Percentiles rank a stretch among this genome's conserved stretches.
These are phyloP conservation scores for Candida pseudoviswanathii DNA, from an alignment of 1,139 yeast genomes.

Conservation along the genomic window DNA sequence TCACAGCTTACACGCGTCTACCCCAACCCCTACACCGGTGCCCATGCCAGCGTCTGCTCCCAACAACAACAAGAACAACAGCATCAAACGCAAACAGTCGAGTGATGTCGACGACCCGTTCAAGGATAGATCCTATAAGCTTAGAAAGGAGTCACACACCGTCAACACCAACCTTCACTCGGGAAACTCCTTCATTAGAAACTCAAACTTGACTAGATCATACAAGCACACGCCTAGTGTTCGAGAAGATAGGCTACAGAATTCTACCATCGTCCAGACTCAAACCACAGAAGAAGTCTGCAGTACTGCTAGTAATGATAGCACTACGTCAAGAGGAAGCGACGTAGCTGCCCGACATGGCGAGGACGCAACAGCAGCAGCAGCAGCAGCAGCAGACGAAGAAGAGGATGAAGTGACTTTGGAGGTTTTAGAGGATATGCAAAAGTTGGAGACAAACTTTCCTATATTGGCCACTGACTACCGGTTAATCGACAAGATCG, in stretches of 20 bases:
- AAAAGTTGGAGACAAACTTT: constrained; percentile 61
- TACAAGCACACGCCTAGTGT: constrained; percentile 3
- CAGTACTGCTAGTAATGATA: not conserved
- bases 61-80: not conserved
- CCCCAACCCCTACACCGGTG: constrained; percentile 1
- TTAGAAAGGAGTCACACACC: not conserved
- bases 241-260: not conserved
- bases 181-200: constrained; percentile 10
- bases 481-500: constrained; percentile 78
- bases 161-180: not conserved
- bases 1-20: constrained; percentile 6
- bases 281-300: constrained; percentile 2
- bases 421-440: constrained; percentile 68
- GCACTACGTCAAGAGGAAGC: too few species aligned
- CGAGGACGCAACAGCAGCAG: not conserved
- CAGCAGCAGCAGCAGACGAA: constrained; percentile 3
- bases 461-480: constrained; percentile 62
- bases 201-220: constrained; percentile 11
- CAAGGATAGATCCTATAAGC: constrained; percentile 22
- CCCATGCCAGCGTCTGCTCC: not conserved
- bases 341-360: too few species aligned
- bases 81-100: constrained; percentile 17
- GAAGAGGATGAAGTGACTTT: constrained; percentile 50
- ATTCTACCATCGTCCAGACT: constrained; percentile 2
- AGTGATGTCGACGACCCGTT: constrained; percentile 31